Evolutionary conservation across 257 asterid species (phyloP), one percentile per base, ranked within the genome.

Genomic region (Linderniella brevidens): DNA sequence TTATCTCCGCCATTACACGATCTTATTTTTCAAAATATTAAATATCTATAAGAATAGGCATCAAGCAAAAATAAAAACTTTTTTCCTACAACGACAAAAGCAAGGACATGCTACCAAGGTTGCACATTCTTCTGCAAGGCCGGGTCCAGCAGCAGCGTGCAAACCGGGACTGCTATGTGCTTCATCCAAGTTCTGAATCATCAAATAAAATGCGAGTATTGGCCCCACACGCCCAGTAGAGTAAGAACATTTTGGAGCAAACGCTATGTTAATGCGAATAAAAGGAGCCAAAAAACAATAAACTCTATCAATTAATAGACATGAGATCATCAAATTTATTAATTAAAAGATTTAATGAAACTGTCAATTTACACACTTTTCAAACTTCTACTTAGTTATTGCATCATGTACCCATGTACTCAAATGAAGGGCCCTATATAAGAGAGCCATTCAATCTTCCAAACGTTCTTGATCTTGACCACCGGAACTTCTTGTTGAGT

Each of bases 131-230:
- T 90, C 99, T 18, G 99, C 93, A 54, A 90, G 88, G 56, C 88
- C 80, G 37, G 92, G 86, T 64, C 99, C 99, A 55, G 99, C 96
- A 39, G 96, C 96, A 61, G 81, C 88, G 68, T 79, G 93, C 86
- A 90, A 73, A 64, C 99, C 96, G 37, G 88, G 92, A 62, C 96
- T 85, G 69, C 96, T 82, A 62, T 79, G 96, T n/a, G 74, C 94
- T 78, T 90, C 99, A 65, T 90, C 99, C 62, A 90, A 67, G 65
- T 69, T 90, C 99, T 90, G 84, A 47, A 45, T 16, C 55, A 58
- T 44, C 38, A 47, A 47, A 67, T 52, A 50, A 48, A 13, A 46
- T 1, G 51, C 8, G 13, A 44, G 53, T 36, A 37, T 48, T 46
- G 46, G 58, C 40, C 15, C 41, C 55, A 6, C 32, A 25, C 52